phyloP scores from a whole-genome alignment of 352 stramenopile genomes.

The Globisporangium camurandrum region DNA sequence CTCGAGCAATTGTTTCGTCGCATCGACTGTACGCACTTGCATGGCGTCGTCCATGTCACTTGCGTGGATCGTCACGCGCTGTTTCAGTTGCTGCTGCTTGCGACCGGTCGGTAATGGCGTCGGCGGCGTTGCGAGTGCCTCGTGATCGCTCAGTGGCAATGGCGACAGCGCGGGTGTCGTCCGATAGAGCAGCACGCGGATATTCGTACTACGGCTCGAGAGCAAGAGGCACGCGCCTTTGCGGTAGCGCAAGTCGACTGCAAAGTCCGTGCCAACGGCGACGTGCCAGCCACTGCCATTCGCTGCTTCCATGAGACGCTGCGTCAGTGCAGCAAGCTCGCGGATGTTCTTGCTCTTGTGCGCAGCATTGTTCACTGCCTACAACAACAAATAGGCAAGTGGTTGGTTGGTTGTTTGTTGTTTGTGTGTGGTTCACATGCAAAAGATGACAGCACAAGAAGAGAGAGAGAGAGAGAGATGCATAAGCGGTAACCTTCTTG shows the following conservation, averaged over 20 bases:
- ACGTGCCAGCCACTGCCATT: constrained; percentile 66
- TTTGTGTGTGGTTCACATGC: no score
- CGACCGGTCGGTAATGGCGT: constrained; percentile 5
- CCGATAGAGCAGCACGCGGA: constrained; percentile 71
- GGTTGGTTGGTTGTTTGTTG: not conserved
- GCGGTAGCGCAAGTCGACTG: constrained; percentile 70
- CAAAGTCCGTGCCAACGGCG: constrained; percentile 55
- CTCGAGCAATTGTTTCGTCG: constrained; percentile 31
- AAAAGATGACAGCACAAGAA: no score
- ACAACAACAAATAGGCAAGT: not conserved
- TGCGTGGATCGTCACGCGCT: constrained; percentile 20
- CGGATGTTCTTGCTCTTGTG: constrained; percentile 49
- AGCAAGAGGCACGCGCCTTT: constrained; percentile 63
- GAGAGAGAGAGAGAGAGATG: not conserved
- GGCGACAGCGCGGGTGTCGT: constrained; percentile 34
- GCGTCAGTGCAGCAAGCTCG: constrained; percentile 38
- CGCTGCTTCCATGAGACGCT: constrained; percentile 30
- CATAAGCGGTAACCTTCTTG: constrained; percentile 32
- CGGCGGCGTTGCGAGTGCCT: constrained; percentile 11
- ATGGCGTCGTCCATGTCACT: constrained; percentile 49
- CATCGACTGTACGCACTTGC: constrained; percentile 28
- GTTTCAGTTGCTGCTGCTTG: constrained; percentile 41
- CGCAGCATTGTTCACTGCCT: constrained; percentile 48
- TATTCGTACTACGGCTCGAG: constrained; percentile 44
- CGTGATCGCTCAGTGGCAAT: constrained; percentile 25